Percentiles rank a stretch among this genome's conserved stretches.
phyloP scores from a whole-genome alignment of 805 yeast genomes.

The Candida dajiaensis region DNA sequence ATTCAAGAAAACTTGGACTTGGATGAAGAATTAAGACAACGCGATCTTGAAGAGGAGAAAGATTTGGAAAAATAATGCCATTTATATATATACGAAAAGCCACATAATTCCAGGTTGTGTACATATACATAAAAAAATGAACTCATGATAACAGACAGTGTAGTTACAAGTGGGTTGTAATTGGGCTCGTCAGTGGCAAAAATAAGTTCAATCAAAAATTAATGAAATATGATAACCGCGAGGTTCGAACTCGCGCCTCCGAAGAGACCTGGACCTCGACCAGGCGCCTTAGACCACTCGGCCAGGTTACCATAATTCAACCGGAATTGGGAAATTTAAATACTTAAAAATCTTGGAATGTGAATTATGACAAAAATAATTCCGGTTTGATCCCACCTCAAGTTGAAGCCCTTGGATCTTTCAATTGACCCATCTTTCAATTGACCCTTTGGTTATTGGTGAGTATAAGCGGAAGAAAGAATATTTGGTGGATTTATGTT shows the following conservation, averaged over 20 bases:
- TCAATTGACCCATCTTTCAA: no score
- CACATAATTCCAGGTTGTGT: not conserved
- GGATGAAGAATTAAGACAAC: slow-evolving; percentile 23
- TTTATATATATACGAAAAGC: not conserved
- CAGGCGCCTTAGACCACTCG: slow-evolving; percentile 73
- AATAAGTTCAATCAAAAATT: slow-evolving; percentile 1
- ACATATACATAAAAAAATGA: not conserved
- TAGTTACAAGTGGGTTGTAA: not conserved
- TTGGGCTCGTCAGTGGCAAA: not conserved
- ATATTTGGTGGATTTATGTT: no score
- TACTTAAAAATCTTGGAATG: no score
- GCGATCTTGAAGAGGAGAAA: not conserved
- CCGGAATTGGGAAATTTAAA: not conserved
- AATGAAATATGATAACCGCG: slow-evolving; percentile 60
- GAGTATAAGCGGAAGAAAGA: no score
- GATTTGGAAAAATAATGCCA: not conserved
- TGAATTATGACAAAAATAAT: no score
- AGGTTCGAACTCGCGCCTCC: slow-evolving; percentile 88
- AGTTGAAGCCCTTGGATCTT: no score
- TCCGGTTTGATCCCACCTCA: no score
- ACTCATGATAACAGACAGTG: not conserved
- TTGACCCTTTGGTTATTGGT: no score
- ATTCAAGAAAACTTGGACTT: slow-evolving; percentile 78
- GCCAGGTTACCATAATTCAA: slow-evolving; percentile 47
- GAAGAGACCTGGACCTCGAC: slow-evolving; percentile 77